phyloP scores from a whole-genome alignment of 208 protist genomes.

The Wallacemonas sp. region DNA sequence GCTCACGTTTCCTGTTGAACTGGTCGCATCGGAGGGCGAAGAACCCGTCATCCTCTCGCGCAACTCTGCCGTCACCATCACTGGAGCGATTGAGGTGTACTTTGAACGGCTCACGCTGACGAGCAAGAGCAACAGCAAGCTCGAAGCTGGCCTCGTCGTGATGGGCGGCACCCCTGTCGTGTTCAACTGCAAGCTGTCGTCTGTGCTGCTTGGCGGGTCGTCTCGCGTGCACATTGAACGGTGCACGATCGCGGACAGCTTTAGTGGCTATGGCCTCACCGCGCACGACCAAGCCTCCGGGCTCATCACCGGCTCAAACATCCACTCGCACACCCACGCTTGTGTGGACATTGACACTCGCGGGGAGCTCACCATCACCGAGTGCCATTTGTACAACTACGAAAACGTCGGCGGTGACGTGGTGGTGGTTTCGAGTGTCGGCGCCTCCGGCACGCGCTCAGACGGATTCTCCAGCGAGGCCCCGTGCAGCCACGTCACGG shows the following conservation, averaged over 20 bases:
- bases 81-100: conserved; percentile 66
- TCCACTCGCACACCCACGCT: conserved; percentile 54
- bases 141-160: conserved; percentile 58
- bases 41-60: conserved; percentile 68
- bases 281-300: conserved; percentile 65
- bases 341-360: conserved; percentile 78
- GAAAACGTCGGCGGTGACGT: conserved; percentile 46
- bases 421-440: conserved; percentile 34
- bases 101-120: conserved; percentile 64
- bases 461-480: conserved; percentile 16
- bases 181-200: conserved; percentile 66
- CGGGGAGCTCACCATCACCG: conserved; percentile 53
- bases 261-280: conserved; percentile 64
- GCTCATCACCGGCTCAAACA: conserved; percentile 42
- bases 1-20: conserved; percentile 72
- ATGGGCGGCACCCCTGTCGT: conserved; percentile 58
- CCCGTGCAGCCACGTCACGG: conserved; percentile 54
- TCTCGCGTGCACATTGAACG: conserved; percentile 42
- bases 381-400: conserved; percentile 66
- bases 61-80: conserved; percentile 64
- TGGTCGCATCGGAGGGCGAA: conserved; percentile 86
- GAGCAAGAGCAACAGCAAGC: conserved; percentile 45
- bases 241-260: conserved; percentile 72
- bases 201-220: conserved; percentile 62
- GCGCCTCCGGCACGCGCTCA: background rate